Evolutionary conservation across 805 yeast species (phyloP), one percentile per base, ranked within the genome.

Genomic region (Metschnikowia dekortorum): DNA sequence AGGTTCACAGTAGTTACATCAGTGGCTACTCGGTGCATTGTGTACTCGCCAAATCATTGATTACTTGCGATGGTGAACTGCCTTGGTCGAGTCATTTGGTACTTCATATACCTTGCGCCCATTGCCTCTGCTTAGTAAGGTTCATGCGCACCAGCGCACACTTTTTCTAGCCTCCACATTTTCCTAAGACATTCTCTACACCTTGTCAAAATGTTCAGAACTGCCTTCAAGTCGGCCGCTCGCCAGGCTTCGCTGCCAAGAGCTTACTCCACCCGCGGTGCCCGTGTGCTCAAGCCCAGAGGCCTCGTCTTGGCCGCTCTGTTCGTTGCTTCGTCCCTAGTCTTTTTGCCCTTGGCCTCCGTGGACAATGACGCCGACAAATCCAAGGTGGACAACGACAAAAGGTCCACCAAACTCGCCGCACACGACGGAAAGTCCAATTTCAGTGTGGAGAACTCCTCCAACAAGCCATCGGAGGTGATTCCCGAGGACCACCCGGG

Each of bases 281-380:
- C 48, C 13, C 49, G 51, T 8, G 10, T 44, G 9, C 8, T 36
- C 34, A 28, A 46, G 22, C 30, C 45, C 29, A 9, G 33, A 31
- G 39, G 38, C 34, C 39, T 34, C 8, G 13, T 40, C 29, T 39
- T 48, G 10, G 59, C 54, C 3, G 45, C 51, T n/a, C 40, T 57
- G 14, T 39, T 51, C 34, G 32, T 47, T n/a, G 54, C 52, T 5
- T 47, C 55, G 5, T 28, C 57, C 34, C 41, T 43, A 16, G 30
- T 47, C 28, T 32, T 51, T 26, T 44, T 48, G 41, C 52, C 51
- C 14, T 39, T 37, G 28, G 18, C 46, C 34, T 36, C 44, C 3
- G 50, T 56, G 33, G 49, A 44, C 50, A 57, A 57, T 48, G 61
- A 57, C 35, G 50, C 48, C 3, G 51, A 56, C 49, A 38, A 32